Percentiles rank a stretch among this genome's conserved stretches.
phyloP scores from a whole-genome alignment of 768 basidiomycete genomes.

The Gymnopilus junonius region DNA sequence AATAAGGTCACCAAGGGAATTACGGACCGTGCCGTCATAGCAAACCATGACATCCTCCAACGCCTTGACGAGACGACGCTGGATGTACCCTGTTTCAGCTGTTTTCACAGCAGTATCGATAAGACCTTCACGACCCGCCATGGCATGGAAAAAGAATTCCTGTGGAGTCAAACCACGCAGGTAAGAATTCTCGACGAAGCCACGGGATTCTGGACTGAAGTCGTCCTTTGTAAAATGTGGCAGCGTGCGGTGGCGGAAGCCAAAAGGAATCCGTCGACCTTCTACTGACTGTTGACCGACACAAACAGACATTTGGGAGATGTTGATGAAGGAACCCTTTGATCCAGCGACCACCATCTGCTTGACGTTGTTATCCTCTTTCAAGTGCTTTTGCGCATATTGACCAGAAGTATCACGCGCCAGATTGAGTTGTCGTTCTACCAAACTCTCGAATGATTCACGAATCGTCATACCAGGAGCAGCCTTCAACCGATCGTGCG shows the following conservation, averaged over 20 bases:
- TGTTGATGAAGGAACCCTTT: conserved; percentile 99
- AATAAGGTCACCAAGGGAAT: conserved; percentile 94
- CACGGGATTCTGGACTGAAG: conserved; percentile 96
- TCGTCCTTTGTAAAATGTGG: conserved; percentile 99
- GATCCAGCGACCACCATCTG: conserved; percentile 99
- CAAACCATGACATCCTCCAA: conserved; percentile 97
- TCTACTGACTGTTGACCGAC: conserved; percentile 99
- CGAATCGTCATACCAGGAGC: conserved; percentile 99
- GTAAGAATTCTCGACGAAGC: conserved; percentile 99
- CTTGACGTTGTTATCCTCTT: conserved; percentile 99
- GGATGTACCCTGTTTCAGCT: conserved; percentile 98
- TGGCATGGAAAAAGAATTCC: conserved; percentile 99
- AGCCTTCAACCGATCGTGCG: conserved; percentile 85
- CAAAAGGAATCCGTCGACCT: conserved; percentile 97
- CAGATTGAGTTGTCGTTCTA: conserved; percentile 89
- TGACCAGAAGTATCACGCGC: conserved; percentile 97
- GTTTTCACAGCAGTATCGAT: conserved; percentile 99
- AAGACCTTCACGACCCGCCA: conserved; percentile 98
- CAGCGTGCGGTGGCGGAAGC: conserved; percentile 94
- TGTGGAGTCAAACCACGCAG: conserved; percentile 95
- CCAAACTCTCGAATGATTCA: conserved; percentile 94
- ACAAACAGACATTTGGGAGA: conserved; percentile 99
- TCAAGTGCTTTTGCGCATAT: conserved; percentile 95
- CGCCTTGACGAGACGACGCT: conserved; percentile 97
- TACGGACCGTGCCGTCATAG: conserved; percentile 97